Percentiles rank a stretch among this genome's conserved stretches.
phyloP scores from a whole-genome alignment of 345 rosid species.

The Hibiscus mutabilis region DNA sequence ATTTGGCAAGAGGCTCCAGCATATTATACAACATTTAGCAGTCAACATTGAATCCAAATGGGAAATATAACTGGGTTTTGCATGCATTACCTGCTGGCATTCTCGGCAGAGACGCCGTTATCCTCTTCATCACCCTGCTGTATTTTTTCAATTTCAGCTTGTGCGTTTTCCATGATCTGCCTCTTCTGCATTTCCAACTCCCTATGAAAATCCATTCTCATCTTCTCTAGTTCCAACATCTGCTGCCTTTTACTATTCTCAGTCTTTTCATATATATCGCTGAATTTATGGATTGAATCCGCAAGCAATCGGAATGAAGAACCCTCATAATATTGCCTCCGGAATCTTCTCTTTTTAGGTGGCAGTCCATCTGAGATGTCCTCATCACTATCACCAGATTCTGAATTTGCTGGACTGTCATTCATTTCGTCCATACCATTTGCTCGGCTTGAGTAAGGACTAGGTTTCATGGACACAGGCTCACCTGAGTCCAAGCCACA shows the following conservation, averaged over 20 bases:
- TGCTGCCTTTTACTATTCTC: constrained; percentile 76
- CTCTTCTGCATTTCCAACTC: constrained; percentile 86
- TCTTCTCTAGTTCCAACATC: constrained; percentile 83
- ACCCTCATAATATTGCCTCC: constrained; percentile 52
- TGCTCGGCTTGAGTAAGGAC: constrained; percentile 48
- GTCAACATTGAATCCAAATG: constrained; percentile 5
- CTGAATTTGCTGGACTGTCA: constrained; percentile 80
- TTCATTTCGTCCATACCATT: constrained; percentile 82
- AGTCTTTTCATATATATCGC: constrained; percentile 84
- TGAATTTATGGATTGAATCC: constrained; percentile 74
- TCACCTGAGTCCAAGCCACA: constrained; percentile 94
- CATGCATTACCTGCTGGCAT: constrained; percentile 46
- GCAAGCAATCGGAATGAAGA: constrained; percentile 74
- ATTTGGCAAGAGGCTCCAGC: not conserved
- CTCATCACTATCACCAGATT: constrained; percentile 41
- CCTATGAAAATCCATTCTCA: constrained; percentile 85
- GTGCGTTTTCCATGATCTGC: constrained; percentile 81
- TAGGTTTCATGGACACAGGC: constrained; percentile 62
- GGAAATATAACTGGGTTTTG: not conserved
- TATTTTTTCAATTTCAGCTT: constrained; percentile 70
- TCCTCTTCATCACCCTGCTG: constrained; percentile 45
- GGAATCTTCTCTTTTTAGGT: constrained; percentile 54
- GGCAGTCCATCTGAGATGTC: constrained; percentile 68
- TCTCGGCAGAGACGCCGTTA: constrained; percentile 47
- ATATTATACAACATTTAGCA: constrained; percentile 23